Evolutionary conservation across 2,329 filamentous ascomycete species (phyloP), one percentile per base, ranked within the genome.

Genomic region (Hymenotorrendiella dingleyae): DNA sequence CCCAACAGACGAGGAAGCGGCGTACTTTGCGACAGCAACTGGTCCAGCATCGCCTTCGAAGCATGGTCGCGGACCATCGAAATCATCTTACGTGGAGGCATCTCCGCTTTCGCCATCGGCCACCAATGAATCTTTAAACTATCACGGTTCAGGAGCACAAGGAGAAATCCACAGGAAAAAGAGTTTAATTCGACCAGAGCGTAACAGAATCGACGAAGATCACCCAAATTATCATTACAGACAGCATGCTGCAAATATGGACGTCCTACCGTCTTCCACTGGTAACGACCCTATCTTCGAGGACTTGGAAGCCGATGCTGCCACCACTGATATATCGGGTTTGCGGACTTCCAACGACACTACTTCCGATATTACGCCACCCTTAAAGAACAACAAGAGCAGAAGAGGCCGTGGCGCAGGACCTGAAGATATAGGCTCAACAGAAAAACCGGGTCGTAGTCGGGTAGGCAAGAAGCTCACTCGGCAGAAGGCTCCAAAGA

Each of bases 141-240:
- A n/a, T n/a, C 27, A 17, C 14, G 20, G 22, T 21, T 43, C 52
- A 9, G 42, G 56, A 42, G 50, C 42, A 26, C 42, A 49, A 17
- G 60, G 64, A 40, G 61, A 64, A 28, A 63, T 77, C 47, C 61
- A 67, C 47, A 80, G 90, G 55, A 97, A 97, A 67, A 81, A 85
- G 62, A 96, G 87, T 64, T 71, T 98, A 50, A 82, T 98, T 60
- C 77, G 86, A 48, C 93, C 93, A 1, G 93, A 98, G 67, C 80
- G 93, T 53, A 84, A 84, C 58, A 80, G 85, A 54, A 87, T 94
- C 54, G 85, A 90, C 55, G 81, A 76, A 51, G 85, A 90, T 55
- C 89, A 97, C 62, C 89, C 90, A 11, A 94, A 97, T 64, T 98
- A 96, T 61, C 78, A 96, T 67, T 98, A 98, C 66, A 82, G 88